Conservation (phyloP, 495 filamentous ascomycete species). For the Parathielavia appendiculata region DNA sequence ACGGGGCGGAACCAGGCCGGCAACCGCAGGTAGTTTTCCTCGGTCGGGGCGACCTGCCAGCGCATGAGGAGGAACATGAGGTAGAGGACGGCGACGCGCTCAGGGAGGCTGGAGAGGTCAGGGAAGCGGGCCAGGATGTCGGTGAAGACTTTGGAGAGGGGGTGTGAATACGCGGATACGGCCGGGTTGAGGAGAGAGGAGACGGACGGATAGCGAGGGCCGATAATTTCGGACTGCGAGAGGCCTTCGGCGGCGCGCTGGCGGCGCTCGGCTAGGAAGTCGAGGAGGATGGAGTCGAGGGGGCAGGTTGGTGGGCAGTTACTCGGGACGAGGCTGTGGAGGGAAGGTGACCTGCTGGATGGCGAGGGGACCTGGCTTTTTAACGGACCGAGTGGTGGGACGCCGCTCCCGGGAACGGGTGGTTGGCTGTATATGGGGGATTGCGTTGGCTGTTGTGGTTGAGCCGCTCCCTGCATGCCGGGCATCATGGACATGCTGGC, state of each 20-base stretch:
- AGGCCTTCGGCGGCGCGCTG: conserved; percentile 58
- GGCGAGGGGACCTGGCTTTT: background rate
- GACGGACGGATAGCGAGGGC: conserved; percentile 70
- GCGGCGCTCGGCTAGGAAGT: conserved; percentile 66
- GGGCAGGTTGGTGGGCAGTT: conserved; percentile 63
- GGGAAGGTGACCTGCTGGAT: background rate
- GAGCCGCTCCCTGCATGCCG: background rate
- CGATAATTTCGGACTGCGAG: conserved; percentile 55
- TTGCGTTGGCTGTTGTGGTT: background rate
- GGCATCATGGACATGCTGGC: conserved; percentile 24
- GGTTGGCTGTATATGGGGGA: conserved; percentile 5
- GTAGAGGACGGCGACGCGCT: conserved; percentile 73
- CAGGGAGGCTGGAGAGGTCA: conserved; percentile 60
- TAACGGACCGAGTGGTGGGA: background rate
- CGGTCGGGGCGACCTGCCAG: conserved; percentile 71
- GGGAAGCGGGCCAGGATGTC: conserved; percentile 75
- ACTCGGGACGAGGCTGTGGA: conserved; percentile 45
- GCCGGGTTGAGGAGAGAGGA: conserved; percentile 67
- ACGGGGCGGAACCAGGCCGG: conserved; percentile 62
- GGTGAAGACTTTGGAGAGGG: conserved; percentile 74
- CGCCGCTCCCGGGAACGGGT: background rate
- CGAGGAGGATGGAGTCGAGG: conserved; percentile 67
- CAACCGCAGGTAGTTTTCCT: conserved; percentile 66
- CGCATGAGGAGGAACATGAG: conserved; percentile 80
- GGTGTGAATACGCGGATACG: conserved; percentile 55